Evolutionary conservation across 179 eudicot species (phyloP).

Genomic region (Amaranthus tricolor): DNA sequence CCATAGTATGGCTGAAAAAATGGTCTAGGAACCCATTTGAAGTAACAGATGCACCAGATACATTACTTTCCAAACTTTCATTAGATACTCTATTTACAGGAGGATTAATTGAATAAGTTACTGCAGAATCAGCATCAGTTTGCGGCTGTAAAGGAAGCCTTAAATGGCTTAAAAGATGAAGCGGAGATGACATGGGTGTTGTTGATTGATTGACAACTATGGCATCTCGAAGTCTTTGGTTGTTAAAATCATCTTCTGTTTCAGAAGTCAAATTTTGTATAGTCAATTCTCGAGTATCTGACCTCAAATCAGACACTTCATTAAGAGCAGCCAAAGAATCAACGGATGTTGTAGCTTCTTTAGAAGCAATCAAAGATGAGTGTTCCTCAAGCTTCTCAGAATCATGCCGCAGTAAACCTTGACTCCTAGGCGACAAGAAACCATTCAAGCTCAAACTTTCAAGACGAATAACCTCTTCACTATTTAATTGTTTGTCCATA

Average conservation of each 20-base stretch:
- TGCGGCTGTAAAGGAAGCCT: conserved; percentile 32
- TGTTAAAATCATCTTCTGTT: conserved; percentile 51
- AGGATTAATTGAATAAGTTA: conserved; percentile 24
- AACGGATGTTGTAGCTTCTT: conserved; percentile 24
- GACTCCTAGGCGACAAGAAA: conserved; percentile 28
- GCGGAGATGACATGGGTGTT: conserved; percentile 37
- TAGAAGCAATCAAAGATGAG: conserved; percentile 20
- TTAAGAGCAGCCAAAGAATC: conserved; percentile 23
- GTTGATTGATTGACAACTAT: conserved; percentile 41
- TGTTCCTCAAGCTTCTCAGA: conserved; percentile 39
- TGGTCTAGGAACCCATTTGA: conserved; percentile 44
- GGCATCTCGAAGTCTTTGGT: conserved; percentile 59
- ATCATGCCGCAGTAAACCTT: conserved; percentile 26
- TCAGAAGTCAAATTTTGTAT: conserved; percentile 34
- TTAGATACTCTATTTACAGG: conserved; percentile 31
- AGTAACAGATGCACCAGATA: conserved; percentile 35
- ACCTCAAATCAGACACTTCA: conserved; percentile 20
- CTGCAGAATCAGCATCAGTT: conserved; percentile 29
- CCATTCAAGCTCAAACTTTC: conserved; percentile 36
- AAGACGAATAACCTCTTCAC: conserved; percentile 25
- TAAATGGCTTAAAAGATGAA: conserved; percentile 37
- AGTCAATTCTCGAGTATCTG: conserved; percentile 26
- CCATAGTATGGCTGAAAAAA: conserved; percentile 24
- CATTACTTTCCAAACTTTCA: conserved; percentile 21
- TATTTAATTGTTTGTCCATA: conserved; percentile 28